A percentile compares a stretch with the other conserved stretches of the same genome.
Evolutionary conservation across 2,329 filamentous ascomycete species (phyloP).

Genomic region (Coniochaeta pulveracea): DNA sequence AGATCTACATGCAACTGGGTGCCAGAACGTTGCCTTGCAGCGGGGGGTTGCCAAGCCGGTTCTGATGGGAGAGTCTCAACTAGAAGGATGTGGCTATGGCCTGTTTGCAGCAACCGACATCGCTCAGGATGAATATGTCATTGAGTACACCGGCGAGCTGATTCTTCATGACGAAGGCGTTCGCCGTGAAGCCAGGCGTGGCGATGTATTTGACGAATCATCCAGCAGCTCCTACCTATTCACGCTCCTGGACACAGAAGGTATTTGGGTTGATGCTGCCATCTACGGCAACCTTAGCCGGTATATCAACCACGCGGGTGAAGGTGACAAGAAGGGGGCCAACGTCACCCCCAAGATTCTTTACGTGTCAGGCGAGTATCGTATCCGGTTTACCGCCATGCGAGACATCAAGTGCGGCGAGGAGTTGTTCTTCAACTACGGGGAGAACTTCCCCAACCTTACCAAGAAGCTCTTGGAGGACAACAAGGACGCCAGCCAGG

Average conservation of each 20-base stretch:
- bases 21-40: constrained; percentile 64
- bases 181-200: constrained; percentile 50
- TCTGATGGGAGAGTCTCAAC: constrained; percentile 57
- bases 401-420: constrained; percentile 59
- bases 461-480: constrained; percentile 37
- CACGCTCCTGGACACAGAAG: constrained; percentile 46
- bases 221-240: constrained; percentile 56
- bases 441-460: constrained; percentile 54
- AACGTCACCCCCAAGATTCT: constrained; percentile 54
- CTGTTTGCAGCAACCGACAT: constrained; percentile 62
- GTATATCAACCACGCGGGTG: constrained; percentile 69
- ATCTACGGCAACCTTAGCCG: constrained; percentile 70
- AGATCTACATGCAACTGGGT: constrained; percentile 43
- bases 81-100: constrained; percentile 61
- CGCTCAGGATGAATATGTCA: constrained; percentile 58
- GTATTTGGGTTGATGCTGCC: constrained; percentile 62
- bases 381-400: constrained; percentile 63
- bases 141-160: constrained; percentile 72
- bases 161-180: constrained; percentile 60
- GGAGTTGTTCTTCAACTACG: constrained; percentile 76
- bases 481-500: constrained; percentile 10
- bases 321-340: constrained; percentile 38
- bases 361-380: constrained; percentile 64
- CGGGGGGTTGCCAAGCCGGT: constrained; percentile 54
- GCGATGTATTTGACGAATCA: constrained; percentile 50